Evolutionary conservation across 164 flowering plant species (phyloP), one percentile per base, ranked within the genome.

Genomic region (Piper betle): DNA sequence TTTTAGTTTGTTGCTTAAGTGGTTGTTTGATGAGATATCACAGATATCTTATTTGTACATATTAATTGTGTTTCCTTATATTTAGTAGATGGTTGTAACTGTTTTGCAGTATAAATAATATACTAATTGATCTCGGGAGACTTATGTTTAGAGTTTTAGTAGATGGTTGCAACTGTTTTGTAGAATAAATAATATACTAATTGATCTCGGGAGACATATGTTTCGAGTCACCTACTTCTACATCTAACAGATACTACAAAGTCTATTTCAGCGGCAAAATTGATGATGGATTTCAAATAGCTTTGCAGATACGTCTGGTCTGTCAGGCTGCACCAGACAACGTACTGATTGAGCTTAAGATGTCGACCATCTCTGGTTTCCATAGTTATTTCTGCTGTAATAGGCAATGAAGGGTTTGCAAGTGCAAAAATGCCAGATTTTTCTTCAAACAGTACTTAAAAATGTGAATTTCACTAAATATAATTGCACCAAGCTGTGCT

Each of bases 311-410:
- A 76, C 85, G 37, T 61, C 64, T 48, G 81, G 79, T 25, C 64
- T 94, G 52, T 75, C 84, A 79, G 97, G 91, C 3, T 84, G 80
- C 67, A 78, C 91, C 61, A 77, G 87, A 79, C 96, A 88, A 80
- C 91, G 88, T 55, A 87, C 90, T 62, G 92, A 86, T 67, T 88
- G 96, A 64, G 89, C 94, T 63, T 97, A 94, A 70, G 97, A 94
- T 80, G 93, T 84, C 39, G 97, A 91, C 95, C 95, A 5, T 73
- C 84, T 39, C 66, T 88, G 76, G 88, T 88, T 39, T 81, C 88
- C 61, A 86, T 88, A 62, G 99, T 96, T 40, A 82, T 94, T 71
- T 80, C 96, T 79, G 99, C 99, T 11, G 81, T 94, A 63, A 86
- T 94, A 59, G 67, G 77, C 52, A 94, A 76, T 80, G 79, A 84